phyloP scores from a whole-genome alignment of 108 stramenopile genomes.

The Aurantiochytrium sp. region DNA sequence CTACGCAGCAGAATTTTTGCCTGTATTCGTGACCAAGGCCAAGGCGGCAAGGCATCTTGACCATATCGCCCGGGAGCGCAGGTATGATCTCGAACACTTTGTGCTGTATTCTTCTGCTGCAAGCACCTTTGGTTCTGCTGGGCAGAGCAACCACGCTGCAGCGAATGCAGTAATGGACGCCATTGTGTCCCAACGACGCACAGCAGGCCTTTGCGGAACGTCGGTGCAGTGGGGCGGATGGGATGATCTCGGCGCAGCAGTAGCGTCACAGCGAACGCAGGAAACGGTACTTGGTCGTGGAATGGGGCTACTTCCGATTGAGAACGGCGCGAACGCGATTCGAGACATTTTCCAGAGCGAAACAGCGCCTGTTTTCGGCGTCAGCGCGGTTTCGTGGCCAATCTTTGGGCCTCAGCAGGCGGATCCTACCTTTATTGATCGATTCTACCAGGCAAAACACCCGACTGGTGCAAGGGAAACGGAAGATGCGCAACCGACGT shows the following conservation, averaged over 20 bases:
- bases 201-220: neutral
- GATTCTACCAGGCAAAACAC: neutral
- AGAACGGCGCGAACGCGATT: neutral
- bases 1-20: neutral
- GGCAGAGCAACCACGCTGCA: neutral
- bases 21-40: neutral
- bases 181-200: neutral
- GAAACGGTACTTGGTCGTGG: neutral
- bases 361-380: neutral
- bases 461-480: neutral
- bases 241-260: neutral
- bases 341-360: neutral
- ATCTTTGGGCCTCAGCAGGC: neutral
- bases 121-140: neutral
- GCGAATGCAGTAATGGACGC: neutral
- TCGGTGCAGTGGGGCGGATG: conserved; percentile 1
- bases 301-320: neutral
- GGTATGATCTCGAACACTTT: neutral
- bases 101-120: neutral
- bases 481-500: too few relatives aligned
- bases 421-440: neutral
- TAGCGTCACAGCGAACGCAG: neutral
- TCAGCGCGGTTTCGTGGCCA: neutral
- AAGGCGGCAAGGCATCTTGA: neutral
- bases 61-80: neutral